These are phyloP conservation scores for Cystobasidium onofrii DNA, from an alignment of 768 basidiomycete species.

Conservation along the genomic window DNA sequence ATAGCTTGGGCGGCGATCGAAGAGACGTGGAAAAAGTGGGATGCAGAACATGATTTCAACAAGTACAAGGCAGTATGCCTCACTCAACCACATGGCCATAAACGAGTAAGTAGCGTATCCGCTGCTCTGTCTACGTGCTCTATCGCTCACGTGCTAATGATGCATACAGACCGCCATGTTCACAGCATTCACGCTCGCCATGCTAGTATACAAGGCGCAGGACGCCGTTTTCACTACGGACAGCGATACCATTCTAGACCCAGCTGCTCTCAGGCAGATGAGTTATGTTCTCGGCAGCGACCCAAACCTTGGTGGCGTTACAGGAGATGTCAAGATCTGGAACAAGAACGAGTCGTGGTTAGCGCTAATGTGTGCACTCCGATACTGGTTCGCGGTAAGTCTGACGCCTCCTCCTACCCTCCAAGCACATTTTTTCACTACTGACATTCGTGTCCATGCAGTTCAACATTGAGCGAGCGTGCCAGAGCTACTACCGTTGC, in stretches of 20 bases:
- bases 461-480: not conserved
- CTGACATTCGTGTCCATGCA: not conserved
- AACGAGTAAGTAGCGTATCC: not conserved
- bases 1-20: not conserved
- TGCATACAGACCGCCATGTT: not conserved
- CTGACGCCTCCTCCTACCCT: not conserved
- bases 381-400: not conserved
- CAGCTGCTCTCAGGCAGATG: not conserved
- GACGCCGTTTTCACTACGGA: constrained; percentile 1
- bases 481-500: not conserved
- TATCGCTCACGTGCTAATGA: not conserved
- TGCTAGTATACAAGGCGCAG: not conserved
- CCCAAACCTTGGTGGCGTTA: not conserved
- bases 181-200: not conserved
- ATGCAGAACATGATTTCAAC: not conserved
- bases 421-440: too few species aligned
- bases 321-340: constrained; percentile 8
- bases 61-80: constrained; percentile 1
- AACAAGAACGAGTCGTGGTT: constrained; percentile 9
- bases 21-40: not conserved
- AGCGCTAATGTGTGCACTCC: not conserved
- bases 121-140: not conserved
- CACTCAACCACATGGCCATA: constrained; percentile 3
- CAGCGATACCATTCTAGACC: not conserved
- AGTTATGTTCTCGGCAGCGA: not conserved